phyloP scores from a whole-genome alignment of 169 alveolate species.

The Fabrea salina region DNA sequence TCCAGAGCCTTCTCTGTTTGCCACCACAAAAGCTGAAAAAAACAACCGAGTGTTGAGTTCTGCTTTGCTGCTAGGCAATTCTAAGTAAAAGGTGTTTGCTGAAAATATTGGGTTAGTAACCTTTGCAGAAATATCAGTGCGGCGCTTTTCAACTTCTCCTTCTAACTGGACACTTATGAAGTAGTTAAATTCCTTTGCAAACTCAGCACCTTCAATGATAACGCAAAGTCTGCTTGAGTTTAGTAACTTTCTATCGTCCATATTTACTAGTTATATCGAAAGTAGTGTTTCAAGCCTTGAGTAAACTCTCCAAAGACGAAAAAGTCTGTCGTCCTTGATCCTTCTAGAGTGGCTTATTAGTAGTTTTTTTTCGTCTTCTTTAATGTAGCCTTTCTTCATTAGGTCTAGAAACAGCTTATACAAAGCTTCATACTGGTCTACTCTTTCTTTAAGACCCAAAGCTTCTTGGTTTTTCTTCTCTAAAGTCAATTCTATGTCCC shows the following conservation, averaged over 20 bases:
- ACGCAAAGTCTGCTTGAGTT: not conserved
- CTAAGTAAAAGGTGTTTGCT: slow-evolving; percentile 79
- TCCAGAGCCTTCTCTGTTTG: slow-evolving; percentile 72
- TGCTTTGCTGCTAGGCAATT: slow-evolving; percentile 64
- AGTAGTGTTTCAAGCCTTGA: too few relatives aligned
- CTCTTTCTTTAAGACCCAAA: too few relatives aligned
- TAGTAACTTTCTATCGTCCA: slow-evolving; percentile 20
- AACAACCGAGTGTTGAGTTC: slow-evolving; percentile 59
- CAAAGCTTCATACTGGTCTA: too few relatives aligned
- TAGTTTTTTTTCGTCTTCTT: too few relatives aligned
- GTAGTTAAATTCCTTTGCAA: slow-evolving; percentile 80
- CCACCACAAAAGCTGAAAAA: slow-evolving; percentile 82
- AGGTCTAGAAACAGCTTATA: too few relatives aligned
- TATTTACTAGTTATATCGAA: not conserved
- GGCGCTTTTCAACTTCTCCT: slow-evolving; percentile 82
- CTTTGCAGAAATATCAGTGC: slow-evolving; percentile 83
- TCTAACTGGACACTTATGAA: slow-evolving; percentile 81
- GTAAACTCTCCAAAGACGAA: too few relatives aligned
- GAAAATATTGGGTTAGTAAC: slow-evolving; percentile 82
- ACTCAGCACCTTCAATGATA: slow-evolving; percentile 56
- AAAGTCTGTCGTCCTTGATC: too few relatives aligned
- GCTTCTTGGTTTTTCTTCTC: too few relatives aligned
- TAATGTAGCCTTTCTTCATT: too few relatives aligned
- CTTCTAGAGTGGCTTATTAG: too few relatives aligned
- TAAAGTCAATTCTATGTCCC: too few relatives aligned